Base-by-base conservation (phyloP, 2,329 filamentous ascomycete species). In the Microascus cirrosus region DNA sequence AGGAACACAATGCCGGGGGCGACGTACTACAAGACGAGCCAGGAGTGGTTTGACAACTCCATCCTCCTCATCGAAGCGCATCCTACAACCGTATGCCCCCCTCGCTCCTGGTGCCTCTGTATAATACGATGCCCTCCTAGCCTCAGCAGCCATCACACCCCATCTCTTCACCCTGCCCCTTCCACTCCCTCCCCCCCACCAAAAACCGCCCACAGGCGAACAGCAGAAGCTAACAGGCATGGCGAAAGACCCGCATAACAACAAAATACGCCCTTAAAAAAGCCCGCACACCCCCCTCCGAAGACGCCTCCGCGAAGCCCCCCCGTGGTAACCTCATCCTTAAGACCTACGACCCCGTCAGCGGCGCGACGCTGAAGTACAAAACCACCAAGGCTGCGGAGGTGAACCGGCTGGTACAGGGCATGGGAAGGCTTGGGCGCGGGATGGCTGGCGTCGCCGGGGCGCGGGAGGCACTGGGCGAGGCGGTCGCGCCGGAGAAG, bases 21-120 rank as follows among this genome's bases (percentile, higher is more conserved):
- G 2, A 85, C 88, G 70, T 84, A 95, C 70, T 84, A 95, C 69
- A 76, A 81, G 56, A 91, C 89, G 59, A 89, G 89, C 72, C 86
- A 95, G 73, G 87, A 92, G 75, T 99, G 91, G 88, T 88, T 96
- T 64, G 85, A 87, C 66, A 88, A 96, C 72, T 96, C 93, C 15
- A 78, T 85, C 20, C 83, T 92, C 60, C 85, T 99, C 59, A 78
- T 99, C 58, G 83, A 94, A 73, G 93, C 94, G 58, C 85, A 90
- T 54, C 94, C 94, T 3, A 83, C 82, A 36, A 91, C 89, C 48
- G 93, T 95, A 82, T 62, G 83, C 75, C 54, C 11, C 35, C 45
- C 45, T 48, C 42, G n/a, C 48, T 11, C 18, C 53, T n/a, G n/a
- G n/a, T n/a, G 28, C 8, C 25, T 5, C 20, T 51, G 24, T n/a